Evolutionary conservation across 75 land plant genomes (phyloP).

Genomic region (Pseudotsuga menziesii): DNA sequence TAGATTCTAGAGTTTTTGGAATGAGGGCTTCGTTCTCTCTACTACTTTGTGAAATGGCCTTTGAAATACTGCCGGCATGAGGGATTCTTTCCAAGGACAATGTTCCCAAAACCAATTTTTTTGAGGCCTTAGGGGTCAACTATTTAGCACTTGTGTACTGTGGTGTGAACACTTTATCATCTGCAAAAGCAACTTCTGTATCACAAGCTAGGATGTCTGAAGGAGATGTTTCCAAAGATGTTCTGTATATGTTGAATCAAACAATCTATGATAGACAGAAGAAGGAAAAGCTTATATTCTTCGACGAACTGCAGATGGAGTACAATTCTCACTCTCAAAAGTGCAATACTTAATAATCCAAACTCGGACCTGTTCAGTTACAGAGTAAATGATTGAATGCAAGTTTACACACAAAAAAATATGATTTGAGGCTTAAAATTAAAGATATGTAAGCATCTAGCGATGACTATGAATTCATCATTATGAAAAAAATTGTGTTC

Average conservation of each 20-base stretch:
- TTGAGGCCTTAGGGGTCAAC: background rate
- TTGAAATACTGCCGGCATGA: slow-evolving; percentile 9
- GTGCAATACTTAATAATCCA: slow-evolving; percentile 35
- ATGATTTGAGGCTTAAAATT: background rate
- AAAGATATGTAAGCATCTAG: background rate
- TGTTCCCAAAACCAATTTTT: background rate
- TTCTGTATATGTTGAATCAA: background rate
- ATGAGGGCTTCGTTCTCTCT: slow-evolving; percentile 10
- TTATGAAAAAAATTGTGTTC: background rate
- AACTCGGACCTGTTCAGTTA: slow-evolving; percentile 48
- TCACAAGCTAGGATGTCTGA: background rate
- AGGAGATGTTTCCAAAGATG: slow-evolving; percentile 3
- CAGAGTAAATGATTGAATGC: background rate
- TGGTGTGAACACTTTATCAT: background rate
- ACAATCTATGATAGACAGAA: slow-evolving; percentile 4
- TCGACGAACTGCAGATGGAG: slow-evolving; percentile 34
- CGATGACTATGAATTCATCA: background rate
- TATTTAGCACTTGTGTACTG: background rate
- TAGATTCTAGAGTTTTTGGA: slow-evolving; percentile 33
- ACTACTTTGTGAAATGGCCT: background rate
- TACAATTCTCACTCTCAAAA: slow-evolving; percentile 10
- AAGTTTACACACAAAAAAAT: background rate
- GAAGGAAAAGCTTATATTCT: slow-evolving; percentile 43
- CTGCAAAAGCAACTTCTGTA: background rate
- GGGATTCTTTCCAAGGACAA: background rate